These are phyloP conservation scores for Akebia trifoliata DNA, from an alignment of 164 flowering plant species.

Conservation along the genomic window DNA sequence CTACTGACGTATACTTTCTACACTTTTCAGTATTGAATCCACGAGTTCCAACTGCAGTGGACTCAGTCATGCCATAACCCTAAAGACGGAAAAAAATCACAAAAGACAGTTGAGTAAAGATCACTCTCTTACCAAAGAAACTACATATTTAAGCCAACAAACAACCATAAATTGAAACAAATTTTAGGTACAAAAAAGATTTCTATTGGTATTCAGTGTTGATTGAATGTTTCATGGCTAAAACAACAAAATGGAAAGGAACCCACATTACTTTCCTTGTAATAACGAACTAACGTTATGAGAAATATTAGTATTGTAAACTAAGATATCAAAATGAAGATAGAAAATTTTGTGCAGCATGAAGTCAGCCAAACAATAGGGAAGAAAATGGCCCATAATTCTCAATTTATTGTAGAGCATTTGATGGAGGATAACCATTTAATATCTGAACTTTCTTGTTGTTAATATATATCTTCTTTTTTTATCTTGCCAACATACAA, in stretches of 20 bases:
- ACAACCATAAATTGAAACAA: not conserved
- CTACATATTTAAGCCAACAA: not conserved
- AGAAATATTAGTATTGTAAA: not conserved
- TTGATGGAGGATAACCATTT: too few relatives aligned
- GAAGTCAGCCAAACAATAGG: not conserved
- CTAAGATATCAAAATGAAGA: not conserved
- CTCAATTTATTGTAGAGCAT: too few relatives aligned
- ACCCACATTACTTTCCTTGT: too few relatives aligned
- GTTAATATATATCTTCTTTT: too few relatives aligned
- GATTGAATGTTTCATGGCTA: too few relatives aligned
- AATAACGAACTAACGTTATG: too few relatives aligned
- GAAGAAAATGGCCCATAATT: too few relatives aligned
- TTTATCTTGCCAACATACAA: too few relatives aligned
- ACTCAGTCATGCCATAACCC: constrained; percentile 95
- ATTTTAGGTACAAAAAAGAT: not conserved
- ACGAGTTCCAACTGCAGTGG: constrained; percentile 79
- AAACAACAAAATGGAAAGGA: too few relatives aligned
- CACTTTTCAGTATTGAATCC: constrained; percentile 51
- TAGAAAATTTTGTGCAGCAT: not conserved
- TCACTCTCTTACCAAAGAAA: not conserved
- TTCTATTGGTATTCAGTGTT: too few relatives aligned
- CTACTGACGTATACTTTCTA: constrained; percentile 51
- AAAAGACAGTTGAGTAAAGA: not conserved
- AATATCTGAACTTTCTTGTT: too few relatives aligned
- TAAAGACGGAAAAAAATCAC: constrained; percentile 13